phyloP scores from a whole-genome alignment of 139 green algal genomes.

The Raphidocelis subcapitata region DNA sequence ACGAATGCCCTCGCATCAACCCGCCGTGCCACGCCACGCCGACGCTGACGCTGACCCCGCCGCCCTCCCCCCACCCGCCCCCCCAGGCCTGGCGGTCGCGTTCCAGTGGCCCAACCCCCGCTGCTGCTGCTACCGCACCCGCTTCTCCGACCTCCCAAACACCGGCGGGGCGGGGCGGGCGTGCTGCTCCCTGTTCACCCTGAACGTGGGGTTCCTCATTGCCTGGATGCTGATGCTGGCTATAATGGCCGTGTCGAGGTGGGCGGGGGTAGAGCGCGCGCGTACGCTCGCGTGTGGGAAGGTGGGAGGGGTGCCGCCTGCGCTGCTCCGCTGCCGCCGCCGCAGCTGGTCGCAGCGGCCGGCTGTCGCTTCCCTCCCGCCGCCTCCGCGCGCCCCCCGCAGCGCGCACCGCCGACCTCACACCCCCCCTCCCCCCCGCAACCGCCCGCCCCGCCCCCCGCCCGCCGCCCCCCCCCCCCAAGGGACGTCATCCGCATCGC shows the following conservation, averaged over 20 bases:
- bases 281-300: no score
- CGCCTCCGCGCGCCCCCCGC: no score
- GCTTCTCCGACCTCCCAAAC: constrained; percentile 34
- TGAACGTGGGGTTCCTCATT: constrained; percentile 31
- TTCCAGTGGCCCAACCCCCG: constrained; percentile 37
- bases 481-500: constrained; percentile 11
- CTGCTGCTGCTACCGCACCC: constrained; percentile 32
- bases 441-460: neutral
- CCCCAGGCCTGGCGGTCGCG: constrained; percentile 22
- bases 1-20: no score
- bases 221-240: constrained; percentile 26
- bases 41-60: neutral
- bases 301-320: no score
- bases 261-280: no score
- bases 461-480: neutral
- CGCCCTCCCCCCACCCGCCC: neutral
- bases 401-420: no score
- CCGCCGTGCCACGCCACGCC: neutral
- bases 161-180: neutral
- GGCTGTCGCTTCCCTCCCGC: no score
- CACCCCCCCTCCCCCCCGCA: neutral
- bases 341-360: no score
- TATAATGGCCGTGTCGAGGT: constrained; percentile 12
- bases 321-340: no score
- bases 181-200: constrained; percentile 30